These are phyloP conservation scores for Sporothrix pseudoabietina DNA, from an alignment of 2,329 filamentous ascomycete genomes.

Conservation along the genomic window DNA sequence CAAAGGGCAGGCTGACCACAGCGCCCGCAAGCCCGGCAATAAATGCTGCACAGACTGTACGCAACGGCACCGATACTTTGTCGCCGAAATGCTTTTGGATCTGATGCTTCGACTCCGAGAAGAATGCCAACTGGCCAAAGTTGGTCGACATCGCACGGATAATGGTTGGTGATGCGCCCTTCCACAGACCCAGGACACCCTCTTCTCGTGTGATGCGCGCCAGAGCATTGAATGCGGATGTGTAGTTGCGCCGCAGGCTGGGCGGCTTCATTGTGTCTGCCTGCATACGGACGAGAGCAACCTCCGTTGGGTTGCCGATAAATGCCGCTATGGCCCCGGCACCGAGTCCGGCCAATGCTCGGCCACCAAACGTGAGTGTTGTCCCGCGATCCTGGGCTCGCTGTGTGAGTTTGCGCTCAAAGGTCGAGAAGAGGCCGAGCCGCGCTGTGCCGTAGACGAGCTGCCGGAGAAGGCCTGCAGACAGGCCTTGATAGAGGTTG, in stretches of 20 bases:
- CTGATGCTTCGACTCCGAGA: slow-evolving; percentile 90
- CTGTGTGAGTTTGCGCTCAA: slow-evolving; percentile 70
- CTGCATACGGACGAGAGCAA: slow-evolving; percentile 97
- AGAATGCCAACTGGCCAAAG: slow-evolving; percentile 95
- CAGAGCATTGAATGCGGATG: slow-evolving; percentile 85
- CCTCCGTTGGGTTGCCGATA: slow-evolving; percentile 91
- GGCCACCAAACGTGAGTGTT: slow-evolving; percentile 78
- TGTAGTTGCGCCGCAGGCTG: slow-evolving; percentile 90
- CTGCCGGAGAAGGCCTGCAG: slow-evolving; percentile 86
- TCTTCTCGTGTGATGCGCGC: slow-evolving; percentile 76
- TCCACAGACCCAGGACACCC: slow-evolving; percentile 82
- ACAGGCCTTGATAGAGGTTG: slow-evolving; percentile 92
- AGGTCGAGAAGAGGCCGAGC: slow-evolving; percentile 93
- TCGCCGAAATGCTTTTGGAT: slow-evolving; percentile 69
- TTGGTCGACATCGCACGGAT: slow-evolving; percentile 96
- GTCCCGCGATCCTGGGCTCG: slow-evolving; percentile 72
- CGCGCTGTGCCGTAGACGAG: slow-evolving; percentile 96
- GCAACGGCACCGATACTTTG: slow-evolving; percentile 60
- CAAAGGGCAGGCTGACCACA: slow-evolving; percentile 93
- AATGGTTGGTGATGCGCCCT: slow-evolving; percentile 85
- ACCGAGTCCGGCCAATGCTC: slow-evolving; percentile 77
- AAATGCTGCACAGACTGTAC: slow-evolving; percentile 83
- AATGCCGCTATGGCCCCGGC: slow-evolving; percentile 92
- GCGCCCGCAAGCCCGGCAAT: slow-evolving; percentile 95
- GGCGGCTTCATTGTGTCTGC: slow-evolving; percentile 86